Evolutionary conservation across 2,329 filamentous ascomycete species (phyloP), one percentile per base, ranked within the genome.

Genomic region (Exserohilum rostratum): DNA sequence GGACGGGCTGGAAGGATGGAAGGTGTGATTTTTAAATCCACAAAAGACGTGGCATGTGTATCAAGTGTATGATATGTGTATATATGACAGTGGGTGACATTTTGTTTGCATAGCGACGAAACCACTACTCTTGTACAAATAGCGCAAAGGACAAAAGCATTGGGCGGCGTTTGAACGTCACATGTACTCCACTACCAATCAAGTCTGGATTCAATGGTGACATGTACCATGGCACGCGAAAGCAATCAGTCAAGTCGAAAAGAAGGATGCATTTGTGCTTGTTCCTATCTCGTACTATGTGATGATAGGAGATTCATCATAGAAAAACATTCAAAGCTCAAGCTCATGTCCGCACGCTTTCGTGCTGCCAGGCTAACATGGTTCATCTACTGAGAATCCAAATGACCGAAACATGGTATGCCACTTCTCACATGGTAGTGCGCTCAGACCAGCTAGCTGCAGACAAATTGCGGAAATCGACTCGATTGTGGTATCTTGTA

Each of bases 1-100:
- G 90, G 77, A 95, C 90, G 1, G 95, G 95, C 0, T 97, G 90
- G 88, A 85, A 82, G 72, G 86, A 89, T 79, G 86, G 86, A 17
- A 78, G 85, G 52, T 89, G 86, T 73, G 85, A 85, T 76, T 87
- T 70, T 75, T 69, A 51, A 58, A 6, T 5, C 6, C 7, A 22
- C 11, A 7, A 6, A 38, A 6, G n/a, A 20, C 35, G 22, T n/a
- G 11, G 25, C 47, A 1, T 42, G 30, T 25, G n/a, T 40, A 11
- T 29, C 9, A 37, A 18, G 15, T 59, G 56, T 58, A 58, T 6
- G 38, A 58, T 53, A 43, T 43, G 38, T 50, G 43, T 53, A 55
- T 53, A 55, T 42, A 49, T 31, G 29, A 44, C 6, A 31, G 34
- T 13, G 13, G 15, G n/a, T 13, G 15, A 7, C 13, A 20, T 38